Conservation (phyloP, 345 rosid genomes). For the Abelmoschus esculentus region DNA sequence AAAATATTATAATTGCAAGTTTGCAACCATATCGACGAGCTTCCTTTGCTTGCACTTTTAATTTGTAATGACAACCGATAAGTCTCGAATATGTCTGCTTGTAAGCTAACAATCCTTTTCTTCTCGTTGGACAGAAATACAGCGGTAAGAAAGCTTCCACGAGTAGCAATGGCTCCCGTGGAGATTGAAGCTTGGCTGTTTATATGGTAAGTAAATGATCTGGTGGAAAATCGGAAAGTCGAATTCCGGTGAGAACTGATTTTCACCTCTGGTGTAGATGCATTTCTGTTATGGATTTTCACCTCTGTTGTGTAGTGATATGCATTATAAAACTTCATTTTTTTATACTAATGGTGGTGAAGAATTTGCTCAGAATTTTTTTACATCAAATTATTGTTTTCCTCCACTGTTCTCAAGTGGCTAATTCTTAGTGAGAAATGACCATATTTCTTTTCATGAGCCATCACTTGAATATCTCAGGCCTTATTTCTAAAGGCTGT, state of each 20-base stretch:
- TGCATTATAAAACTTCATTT: slow-evolving; percentile 20
- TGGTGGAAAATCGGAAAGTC: neutral
- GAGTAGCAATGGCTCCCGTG: slow-evolving; percentile 52
- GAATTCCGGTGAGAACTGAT: slow-evolving; percentile 3
- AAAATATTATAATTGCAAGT: neutral
- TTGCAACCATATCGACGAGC: neutral
- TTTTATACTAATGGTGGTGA: slow-evolving; percentile 22
- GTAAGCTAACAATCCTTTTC: neutral
- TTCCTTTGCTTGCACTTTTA: neutral
- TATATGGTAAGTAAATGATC: slow-evolving; percentile 7
- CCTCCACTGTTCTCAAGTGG: neutral
- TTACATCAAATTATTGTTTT: slow-evolving; percentile 3
- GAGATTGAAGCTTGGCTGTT: slow-evolving; percentile 30
- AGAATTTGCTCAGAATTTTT: slow-evolving; percentile 18
- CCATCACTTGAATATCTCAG: neutral
- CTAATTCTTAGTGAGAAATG: neutral
- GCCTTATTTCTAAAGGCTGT: neutral
- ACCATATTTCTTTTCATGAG: neutral
- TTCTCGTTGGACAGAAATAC: slow-evolving; percentile 30
- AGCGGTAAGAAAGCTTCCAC: slow-evolving; percentile 47
- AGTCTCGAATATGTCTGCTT: neutral
- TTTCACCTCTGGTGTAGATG: slow-evolving; percentile 13
- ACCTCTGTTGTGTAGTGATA: neutral
- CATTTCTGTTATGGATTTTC: slow-evolving; percentile 18
- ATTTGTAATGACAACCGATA: neutral